Conservation (phyloP, 2,329 filamentous ascomycete genomes). For the Aureobasidium sp. region DNA sequence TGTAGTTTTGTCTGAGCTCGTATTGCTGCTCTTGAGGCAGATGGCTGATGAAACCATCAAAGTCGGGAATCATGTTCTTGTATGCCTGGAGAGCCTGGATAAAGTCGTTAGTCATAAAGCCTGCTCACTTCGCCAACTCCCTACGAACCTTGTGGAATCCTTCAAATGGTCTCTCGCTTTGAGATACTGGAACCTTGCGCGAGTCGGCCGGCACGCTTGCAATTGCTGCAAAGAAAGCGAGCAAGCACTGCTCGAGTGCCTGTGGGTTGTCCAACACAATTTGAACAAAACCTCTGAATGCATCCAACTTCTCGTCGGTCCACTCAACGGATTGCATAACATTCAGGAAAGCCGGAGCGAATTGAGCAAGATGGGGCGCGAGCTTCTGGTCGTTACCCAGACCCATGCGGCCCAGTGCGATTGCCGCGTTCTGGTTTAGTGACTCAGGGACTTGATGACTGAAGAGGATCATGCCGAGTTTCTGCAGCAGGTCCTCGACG, state of each 20-base stretch:
- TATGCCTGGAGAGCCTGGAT: constrained; percentile 41
- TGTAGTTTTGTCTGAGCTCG: constrained; percentile 36
- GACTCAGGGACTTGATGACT: constrained; percentile 80
- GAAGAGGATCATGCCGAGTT: constrained; percentile 72
- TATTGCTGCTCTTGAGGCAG: constrained; percentile 37
- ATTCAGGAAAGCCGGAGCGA: constrained; percentile 72
- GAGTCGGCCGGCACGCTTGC: constrained; percentile 52
- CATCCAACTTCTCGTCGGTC: constrained; percentile 89
- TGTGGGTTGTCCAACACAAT: constrained; percentile 80
- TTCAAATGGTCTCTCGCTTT: constrained; percentile 52
- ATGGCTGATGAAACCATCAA: constrained; percentile 42
- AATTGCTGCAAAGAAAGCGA: constrained; percentile 76
- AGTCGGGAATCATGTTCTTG: constrained; percentile 47
- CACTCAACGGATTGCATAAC: constrained; percentile 78
- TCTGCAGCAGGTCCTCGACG: constrained; percentile 66
- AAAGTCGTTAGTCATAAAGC: background rate
- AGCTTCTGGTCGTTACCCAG: constrained; percentile 68
- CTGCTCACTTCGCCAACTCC: background rate
- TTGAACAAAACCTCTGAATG: constrained; percentile 81
- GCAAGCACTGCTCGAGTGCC: constrained; percentile 79
- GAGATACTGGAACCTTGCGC: constrained; percentile 47
- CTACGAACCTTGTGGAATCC: constrained; percentile 70
- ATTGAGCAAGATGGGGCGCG: constrained; percentile 68
- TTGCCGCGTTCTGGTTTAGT: constrained; percentile 87
- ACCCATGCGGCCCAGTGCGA: constrained; percentile 81